These are phyloP conservation scores for Prunus fruticosa DNA, from an alignment of 306 rosid species.

Conservation along the genomic window DNA sequence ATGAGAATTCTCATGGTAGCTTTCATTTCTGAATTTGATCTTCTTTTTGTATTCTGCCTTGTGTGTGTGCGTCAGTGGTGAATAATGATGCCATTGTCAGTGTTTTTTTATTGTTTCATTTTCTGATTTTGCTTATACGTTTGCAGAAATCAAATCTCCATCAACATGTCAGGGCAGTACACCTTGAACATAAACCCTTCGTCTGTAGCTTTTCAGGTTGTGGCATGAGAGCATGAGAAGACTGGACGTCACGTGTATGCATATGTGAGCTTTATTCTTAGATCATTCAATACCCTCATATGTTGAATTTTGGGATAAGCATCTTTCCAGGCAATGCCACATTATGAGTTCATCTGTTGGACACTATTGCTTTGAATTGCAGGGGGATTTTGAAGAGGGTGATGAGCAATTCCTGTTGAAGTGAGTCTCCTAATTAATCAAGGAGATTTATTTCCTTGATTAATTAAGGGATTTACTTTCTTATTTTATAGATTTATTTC, in stretches of 20 bases:
- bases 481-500: too few species aligned
- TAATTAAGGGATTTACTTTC: too few species aligned
- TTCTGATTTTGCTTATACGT: neutral
- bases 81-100: neutral
- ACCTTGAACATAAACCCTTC: constrained; percentile 53
- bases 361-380: constrained; percentile 2
- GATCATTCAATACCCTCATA: neutral
- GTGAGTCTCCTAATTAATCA: too few species aligned
- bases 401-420: too few species aligned
- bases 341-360: neutral
- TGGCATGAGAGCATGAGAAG: constrained; percentile 76
- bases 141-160: constrained; percentile 77
- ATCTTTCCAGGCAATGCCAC: neutral
- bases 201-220: constrained; percentile 67
- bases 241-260: constrained; percentile 50
- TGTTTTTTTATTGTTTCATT: neutral
- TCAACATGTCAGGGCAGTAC: constrained; percentile 71
- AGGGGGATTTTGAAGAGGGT: constrained; percentile 85
- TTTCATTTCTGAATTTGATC: too few species aligned
- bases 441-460: too few species aligned
- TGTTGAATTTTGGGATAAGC: neutral
- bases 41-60: too few species aligned
- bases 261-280: constrained; percentile 41
- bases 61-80: too few species aligned
- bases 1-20: too few species aligned